Percentiles rank a stretch among this genome's conserved stretches.
Evolutionary conservation across 148 eudicot genomes (phyloP).

Genomic region (Fagopyrum tataricum): DNA sequence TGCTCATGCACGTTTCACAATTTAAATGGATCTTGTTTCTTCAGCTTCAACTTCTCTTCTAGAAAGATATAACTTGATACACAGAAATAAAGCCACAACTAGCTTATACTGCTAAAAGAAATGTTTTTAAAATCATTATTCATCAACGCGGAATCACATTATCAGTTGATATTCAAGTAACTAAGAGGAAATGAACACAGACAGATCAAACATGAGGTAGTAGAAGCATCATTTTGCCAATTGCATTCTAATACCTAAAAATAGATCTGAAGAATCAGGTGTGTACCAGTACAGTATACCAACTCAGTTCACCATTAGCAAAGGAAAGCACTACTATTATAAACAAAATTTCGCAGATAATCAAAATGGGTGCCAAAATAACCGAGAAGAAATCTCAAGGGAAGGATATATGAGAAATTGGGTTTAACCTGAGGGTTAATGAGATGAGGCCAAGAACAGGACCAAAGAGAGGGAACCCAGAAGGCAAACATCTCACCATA

Average conservation of each 20-base stretch:
- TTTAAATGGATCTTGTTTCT: neutral
- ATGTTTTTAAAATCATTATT: neutral
- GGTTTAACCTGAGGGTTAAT: constrained; percentile 21
- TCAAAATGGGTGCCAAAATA: neutral
- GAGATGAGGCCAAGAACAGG: constrained; percentile 82
- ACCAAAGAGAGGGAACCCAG: constrained; percentile 52
- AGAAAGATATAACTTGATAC: too few species aligned
- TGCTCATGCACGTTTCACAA: neutral
- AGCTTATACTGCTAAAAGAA: neutral
- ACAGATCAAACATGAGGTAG: too few species aligned
- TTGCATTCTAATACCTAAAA: neutral
- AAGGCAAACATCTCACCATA: constrained; percentile 86
- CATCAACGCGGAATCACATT: too few species aligned
- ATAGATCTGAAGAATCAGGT: neutral
- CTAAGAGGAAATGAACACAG: too few species aligned
- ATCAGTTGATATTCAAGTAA: too few species aligned
- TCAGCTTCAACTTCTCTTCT: neutral
- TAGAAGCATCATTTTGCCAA: too few species aligned
- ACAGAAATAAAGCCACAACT: neutral
- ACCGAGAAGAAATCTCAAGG: neutral
- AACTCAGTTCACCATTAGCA: neutral
- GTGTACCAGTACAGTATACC: neutral
- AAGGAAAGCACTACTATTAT: too few species aligned
- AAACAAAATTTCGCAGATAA: neutral
- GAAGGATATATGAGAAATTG: neutral